Evolutionary conservation across 257 asterid species (phyloP), one percentile per base, ranked within the genome.

Genomic region (Handroanthus guayacan): DNA sequence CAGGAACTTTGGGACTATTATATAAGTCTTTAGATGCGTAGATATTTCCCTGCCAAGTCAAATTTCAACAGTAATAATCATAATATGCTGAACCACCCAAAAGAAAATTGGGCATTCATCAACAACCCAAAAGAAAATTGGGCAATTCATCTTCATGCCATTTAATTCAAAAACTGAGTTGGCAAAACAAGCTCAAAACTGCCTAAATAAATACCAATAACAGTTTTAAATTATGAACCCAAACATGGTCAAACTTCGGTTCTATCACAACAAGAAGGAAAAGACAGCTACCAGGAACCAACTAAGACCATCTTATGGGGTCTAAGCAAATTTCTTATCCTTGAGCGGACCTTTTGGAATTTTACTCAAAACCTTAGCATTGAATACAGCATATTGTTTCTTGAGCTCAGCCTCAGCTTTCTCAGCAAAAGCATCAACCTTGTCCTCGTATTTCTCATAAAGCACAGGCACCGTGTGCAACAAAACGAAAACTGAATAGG

Each of bases 371-470:
- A 88, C 92, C 87, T 91, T 90, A 14, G 62, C 91, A 69, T 93
- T 64, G 67, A 93, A 90, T 61, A 89, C 90, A 2, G 84, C 91
- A 81, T 85, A 93, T 71, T 91, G 98, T 82, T 91, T 93, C 83
- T 90, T 93, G 69, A 93, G 45, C 89, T 93, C 97, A 8, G 76
- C 82, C 84, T 85, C 95, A 14, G 94, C 97, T 83, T 91, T 93
- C 94, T 91, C 98, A 50, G 92, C 96, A 72, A 91, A 85, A 61
- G 91, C 88, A 81, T 93, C 98, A 41, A 93, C 85, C 87, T 86
- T 80, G 83, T 91, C 97, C 81, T 93, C 97, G 5, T 85, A 91
- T 71, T 87, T 91, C 69, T 93, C 98, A 16, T 93, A 93, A 13
- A 91, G 83, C 74, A 90, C 86, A 6, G 98, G 98, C 72, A 90